A percentile compares a stretch with the other conserved stretches of the same genome.
These are phyloP conservation scores for Septoria linicola DNA, from an alignment of 2,329 filamentous ascomycete species.

Conservation along the genomic window DNA sequence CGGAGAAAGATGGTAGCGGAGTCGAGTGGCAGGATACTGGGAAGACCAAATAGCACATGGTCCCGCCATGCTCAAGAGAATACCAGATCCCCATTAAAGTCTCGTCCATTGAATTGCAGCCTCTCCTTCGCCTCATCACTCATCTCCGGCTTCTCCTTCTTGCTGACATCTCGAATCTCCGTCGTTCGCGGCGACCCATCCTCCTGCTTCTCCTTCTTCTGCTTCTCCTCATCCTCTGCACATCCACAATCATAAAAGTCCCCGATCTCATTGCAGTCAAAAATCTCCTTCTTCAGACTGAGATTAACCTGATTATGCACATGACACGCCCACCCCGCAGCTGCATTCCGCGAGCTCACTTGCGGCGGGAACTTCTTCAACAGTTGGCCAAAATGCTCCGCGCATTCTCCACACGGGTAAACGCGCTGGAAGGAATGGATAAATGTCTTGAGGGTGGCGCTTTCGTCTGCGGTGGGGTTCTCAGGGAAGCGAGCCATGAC, in stretches of 20 bases:
- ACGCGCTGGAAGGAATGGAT: constrained; percentile 64
- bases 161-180: constrained; percentile 14
- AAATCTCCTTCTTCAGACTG: constrained; percentile 59
- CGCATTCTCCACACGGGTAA: constrained; percentile 68
- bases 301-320: constrained; percentile 67
- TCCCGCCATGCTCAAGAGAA: background rate
- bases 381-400: constrained; percentile 61
- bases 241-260: constrained; percentile 68
- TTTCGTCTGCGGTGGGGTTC: constrained; percentile 60
- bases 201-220: constrained; percentile 15
- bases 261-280: constrained; percentile 64
- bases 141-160: constrained; percentile 32
- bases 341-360: constrained; percentile 59
- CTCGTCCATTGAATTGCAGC: constrained; percentile 33
- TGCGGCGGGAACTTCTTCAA: constrained; percentile 64
- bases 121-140: constrained; percentile 32
- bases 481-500: constrained; percentile 66
- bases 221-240: constrained; percentile 50
- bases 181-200: constrained; percentile 9
- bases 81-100: constrained; percentile 34
- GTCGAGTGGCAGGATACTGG: background rate
- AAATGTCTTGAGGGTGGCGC: constrained; percentile 58
- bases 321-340: constrained; percentile 66
- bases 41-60: background rate
- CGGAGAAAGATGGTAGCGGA: background rate